Evolutionary conservation across 2,329 filamentous ascomycete genomes (phyloP), one percentile per base, ranked within the genome.

Genomic region (Neopestalotiopsis clavispora): DNA sequence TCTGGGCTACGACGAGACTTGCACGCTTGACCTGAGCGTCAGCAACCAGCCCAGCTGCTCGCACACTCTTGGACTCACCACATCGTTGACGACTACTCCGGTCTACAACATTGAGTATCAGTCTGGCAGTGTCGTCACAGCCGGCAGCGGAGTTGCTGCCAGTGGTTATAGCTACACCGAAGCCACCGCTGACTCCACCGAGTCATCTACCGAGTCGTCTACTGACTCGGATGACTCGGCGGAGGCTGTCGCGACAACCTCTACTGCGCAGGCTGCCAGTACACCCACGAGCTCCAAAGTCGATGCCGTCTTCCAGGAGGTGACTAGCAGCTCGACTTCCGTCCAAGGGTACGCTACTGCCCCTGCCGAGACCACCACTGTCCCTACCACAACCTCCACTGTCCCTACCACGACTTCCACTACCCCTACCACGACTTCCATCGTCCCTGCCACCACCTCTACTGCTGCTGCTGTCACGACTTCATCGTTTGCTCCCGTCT

Each of bases 31-130:
- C 76, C 86, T 74, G 78, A 79, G 74, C 67, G 78, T 73, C 73
- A 75, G 76, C 64, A 89, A 88, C 81, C 86, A 89, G 80, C 80
- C 86, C 12, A 75, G 72, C 40, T 89, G 87, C 79, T 80, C 84
- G 30, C 81, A 82, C 73, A 75, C 74, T 23, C 80, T 88, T 34
- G 86, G 85, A 56, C 66, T 77, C 10, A 75, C 77, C 1, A 74
- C 75, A 1, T 38, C 64, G 3, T 74, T 87, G 65, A 79, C 78
- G 13, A 73, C 73, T 4, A 70, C 78, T 1, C 81, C 83, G 0
- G 85, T 87, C 4, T 84, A 80, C 66, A 84, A 87, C 70, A 82
- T 87, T 57, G 73, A 77, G 28, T 87, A 87, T 67, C 81, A 81
- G 1, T 82, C 77, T 3, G 85, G 84, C 3, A 73, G 52, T 40